These are phyloP conservation scores for Quercus dentata DNA, from an alignment of 306 rosid species.

Conservation along the genomic window DNA sequence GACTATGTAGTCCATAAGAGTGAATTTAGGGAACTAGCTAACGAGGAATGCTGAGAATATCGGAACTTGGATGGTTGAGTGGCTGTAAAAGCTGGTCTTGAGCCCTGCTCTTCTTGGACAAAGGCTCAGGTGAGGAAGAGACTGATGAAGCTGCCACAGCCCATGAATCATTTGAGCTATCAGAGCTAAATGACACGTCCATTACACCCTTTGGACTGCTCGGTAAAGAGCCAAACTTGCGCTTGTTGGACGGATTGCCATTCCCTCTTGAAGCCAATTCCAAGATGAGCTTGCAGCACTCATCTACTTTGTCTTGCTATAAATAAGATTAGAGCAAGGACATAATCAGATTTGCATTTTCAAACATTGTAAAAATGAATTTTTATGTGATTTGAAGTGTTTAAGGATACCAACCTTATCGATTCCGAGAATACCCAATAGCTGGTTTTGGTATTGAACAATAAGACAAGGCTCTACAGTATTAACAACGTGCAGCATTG, in stretches of 20 bases:
- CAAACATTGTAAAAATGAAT: not conserved
- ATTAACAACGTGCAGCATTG: constrained; percentile 65
- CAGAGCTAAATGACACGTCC: constrained; percentile 66
- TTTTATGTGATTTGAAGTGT: not conserved
- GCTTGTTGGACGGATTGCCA: constrained; percentile 39
- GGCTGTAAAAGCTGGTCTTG: constrained; percentile 31
- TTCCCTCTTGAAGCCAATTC: constrained; percentile 29
- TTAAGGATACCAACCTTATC: constrained; percentile 49
- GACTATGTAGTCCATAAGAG: constrained; percentile 7
- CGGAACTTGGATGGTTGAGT: constrained; percentile 26
- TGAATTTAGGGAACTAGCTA: constrained; percentile 1
- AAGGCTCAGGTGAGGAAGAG: constrained; percentile 67
- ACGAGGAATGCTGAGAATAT: constrained; percentile 35
- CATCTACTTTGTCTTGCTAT: constrained; percentile 63
- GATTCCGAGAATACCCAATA: constrained; percentile 60
- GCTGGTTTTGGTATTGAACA: constrained; percentile 51
- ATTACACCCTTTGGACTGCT: constrained; percentile 83
- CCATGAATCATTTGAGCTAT: constrained; percentile 83
- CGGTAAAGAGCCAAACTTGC: constrained; percentile 55
- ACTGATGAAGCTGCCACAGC: constrained; percentile 40
- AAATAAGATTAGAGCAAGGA: not conserved
- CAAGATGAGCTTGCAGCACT: constrained; percentile 49
- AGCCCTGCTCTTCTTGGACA: constrained; percentile 56
- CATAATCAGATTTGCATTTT: not conserved
- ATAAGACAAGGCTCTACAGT: constrained; percentile 57